These are phyloP conservation scores for Pugionium cornutum DNA, from an alignment of 345 rosid genomes.

Conservation along the genomic window DNA sequence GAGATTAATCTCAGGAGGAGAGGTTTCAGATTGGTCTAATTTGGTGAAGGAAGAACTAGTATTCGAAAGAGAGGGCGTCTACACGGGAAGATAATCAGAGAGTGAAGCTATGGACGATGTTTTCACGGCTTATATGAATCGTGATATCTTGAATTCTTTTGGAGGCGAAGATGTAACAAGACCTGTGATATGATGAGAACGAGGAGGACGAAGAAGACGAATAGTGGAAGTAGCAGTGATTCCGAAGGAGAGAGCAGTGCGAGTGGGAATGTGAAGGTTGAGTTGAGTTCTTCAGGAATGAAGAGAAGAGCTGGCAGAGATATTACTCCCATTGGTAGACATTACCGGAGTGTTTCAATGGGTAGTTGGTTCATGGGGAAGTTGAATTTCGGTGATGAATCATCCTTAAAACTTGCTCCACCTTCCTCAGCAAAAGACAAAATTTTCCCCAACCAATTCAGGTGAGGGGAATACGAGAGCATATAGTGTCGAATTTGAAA, in stretches of 20 bases:
- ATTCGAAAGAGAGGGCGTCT: slow-evolving; percentile 17
- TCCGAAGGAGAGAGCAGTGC: slow-evolving; percentile 71
- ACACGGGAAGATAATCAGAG: slow-evolving; percentile 46
- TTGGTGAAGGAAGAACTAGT: slow-evolving; percentile 50
- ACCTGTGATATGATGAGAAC: slow-evolving; percentile 12
- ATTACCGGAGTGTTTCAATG: slow-evolving; percentile 69
- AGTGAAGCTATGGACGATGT: slow-evolving; percentile 59
- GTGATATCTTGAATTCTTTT: slow-evolving; percentile 66
- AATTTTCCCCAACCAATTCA: slow-evolving; percentile 45
- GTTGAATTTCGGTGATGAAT: slow-evolving; percentile 52
- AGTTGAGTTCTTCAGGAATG: slow-evolving; percentile 29
- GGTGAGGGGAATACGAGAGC: slow-evolving; percentile 50
- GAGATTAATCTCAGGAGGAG: slow-evolving; percentile 53
- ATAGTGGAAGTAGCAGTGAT: slow-evolving; percentile 65
- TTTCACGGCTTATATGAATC: slow-evolving; percentile 63
- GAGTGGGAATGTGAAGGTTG: slow-evolving; percentile 40
- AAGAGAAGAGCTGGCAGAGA: slow-evolving; percentile 67
- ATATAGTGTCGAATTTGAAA: slow-evolving; percentile 52
- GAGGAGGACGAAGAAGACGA: slow-evolving; percentile 54
- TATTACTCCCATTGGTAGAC: slow-evolving; percentile 53
- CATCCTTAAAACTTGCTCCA: slow-evolving; percentile 33
- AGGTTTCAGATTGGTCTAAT: slow-evolving; percentile 43
- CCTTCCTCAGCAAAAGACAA: not conserved
- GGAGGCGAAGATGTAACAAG: slow-evolving; percentile 56
- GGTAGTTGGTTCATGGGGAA: slow-evolving; percentile 65